Evolutionary conservation across 1,284 basidiomycete species (phyloP).

Genomic region (Schizopora paradoxa): DNA sequence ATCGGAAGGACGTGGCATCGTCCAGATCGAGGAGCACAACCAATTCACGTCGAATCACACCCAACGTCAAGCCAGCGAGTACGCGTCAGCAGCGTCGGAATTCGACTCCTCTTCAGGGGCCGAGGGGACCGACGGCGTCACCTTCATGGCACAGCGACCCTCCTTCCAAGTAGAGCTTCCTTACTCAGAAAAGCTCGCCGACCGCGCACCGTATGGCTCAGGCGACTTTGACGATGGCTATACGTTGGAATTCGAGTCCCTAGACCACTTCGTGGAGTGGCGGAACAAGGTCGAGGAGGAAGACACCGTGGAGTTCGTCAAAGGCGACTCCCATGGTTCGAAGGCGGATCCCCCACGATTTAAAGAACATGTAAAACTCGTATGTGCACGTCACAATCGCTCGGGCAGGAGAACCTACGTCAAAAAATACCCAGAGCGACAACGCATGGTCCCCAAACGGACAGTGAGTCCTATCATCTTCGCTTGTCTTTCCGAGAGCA

Average conservation of each 20-base stretch:
- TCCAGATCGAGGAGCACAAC: too few species aligned
- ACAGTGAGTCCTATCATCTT: slow-evolving; percentile 55
- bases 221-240: slow-evolving; percentile 77
- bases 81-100: too few species aligned
- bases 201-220: slow-evolving; percentile 64
- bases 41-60: too few species aligned
- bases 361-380: slow-evolving; percentile 79
- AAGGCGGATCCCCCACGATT: slow-evolving; percentile 78
- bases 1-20: too few species aligned
- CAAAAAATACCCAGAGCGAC: slow-evolving; percentile 75
- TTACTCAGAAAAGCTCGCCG: slow-evolving; percentile 24
- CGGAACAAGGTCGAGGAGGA: slow-evolving; percentile 64
- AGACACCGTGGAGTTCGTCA: slow-evolving; percentile 78
- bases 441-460: slow-evolving; percentile 74
- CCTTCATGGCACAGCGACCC: slow-evolving; percentile 13
- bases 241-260: slow-evolving; percentile 62
- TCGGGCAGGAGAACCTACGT: slow-evolving; percentile 81
- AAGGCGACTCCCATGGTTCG: slow-evolving; percentile 76
- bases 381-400: slow-evolving; percentile 75
- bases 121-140: too few species aligned
- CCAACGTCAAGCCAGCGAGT: too few species aligned
- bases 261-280: slow-evolving; percentile 69
- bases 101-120: too few species aligned
- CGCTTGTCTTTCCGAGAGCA: slow-evolving; percentile 6
- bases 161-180: slow-evolving; percentile 21